These are phyloP conservation scores for Leccinum longicurvipes DNA, from an alignment of 768 basidiomycete genomes.

Conservation along the genomic window DNA sequence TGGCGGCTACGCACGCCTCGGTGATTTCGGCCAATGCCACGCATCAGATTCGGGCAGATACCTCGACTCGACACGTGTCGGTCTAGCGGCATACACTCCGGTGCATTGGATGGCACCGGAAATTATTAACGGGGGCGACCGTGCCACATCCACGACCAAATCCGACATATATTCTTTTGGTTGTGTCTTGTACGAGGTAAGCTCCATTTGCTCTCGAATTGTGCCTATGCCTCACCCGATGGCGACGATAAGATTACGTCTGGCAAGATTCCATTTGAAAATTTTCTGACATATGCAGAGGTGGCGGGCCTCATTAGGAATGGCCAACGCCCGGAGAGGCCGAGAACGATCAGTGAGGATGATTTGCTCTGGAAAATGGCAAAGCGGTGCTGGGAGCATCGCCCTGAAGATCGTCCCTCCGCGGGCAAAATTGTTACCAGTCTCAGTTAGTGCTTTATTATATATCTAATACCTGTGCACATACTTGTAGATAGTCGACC, in stretches of 20 bases:
- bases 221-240: background rate
- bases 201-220: background rate
- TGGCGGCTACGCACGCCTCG: slow-evolving; percentile 13
- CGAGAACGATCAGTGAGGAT: background rate
- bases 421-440: slow-evolving; percentile 1
- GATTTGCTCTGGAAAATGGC: slow-evolving; percentile 15
- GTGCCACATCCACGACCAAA: slow-evolving; percentile 6
- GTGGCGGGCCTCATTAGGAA: background rate
- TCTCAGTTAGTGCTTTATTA: background rate
- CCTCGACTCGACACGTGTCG: slow-evolving; percentile 23
- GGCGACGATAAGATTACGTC: slow-evolving; percentile 14
- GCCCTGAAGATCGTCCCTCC: slow-evolving; percentile 12
- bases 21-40: slow-evolving; percentile 28
- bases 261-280: slow-evolving; percentile 13
- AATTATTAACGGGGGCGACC: slow-evolving; percentile 7
- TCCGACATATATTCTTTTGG: slow-evolving; percentile 29
- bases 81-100: slow-evolving; percentile 5
- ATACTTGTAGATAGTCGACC: background rate
- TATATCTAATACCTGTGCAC: background rate
- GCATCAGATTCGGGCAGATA: slow-evolving; percentile 21
- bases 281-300: accelerated
- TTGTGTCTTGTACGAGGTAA: slow-evolving; percentile 31
- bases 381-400: slow-evolving; percentile 8
- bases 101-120: slow-evolving; percentile 29
- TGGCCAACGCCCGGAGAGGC: slow-evolving; percentile 2